Evolutionary conservation across 768 basidiomycete genomes (phyloP).

Genomic region (Tulasnella sp.): DNA sequence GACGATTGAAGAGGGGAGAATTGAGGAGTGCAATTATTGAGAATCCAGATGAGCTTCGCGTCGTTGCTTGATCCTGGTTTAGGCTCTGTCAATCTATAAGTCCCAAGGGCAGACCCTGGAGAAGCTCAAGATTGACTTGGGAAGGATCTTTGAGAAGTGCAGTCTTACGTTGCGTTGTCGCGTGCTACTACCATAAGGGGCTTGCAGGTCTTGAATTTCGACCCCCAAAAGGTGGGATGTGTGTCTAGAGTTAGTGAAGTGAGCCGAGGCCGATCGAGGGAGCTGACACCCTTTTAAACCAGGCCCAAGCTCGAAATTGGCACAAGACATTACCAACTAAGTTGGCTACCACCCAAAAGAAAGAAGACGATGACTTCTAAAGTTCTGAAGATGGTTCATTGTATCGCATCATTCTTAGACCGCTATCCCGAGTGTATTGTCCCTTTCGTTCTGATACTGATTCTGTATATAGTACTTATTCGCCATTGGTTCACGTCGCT

Average conservation of each 20-base stretch:
- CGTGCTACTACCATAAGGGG: conserved; percentile 83
- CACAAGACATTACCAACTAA: conserved; percentile 54
- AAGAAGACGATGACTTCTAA: neutral
- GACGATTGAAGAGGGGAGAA: too few relatives aligned
- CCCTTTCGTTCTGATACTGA: neutral
- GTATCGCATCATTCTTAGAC: neutral
- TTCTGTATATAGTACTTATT: neutral
- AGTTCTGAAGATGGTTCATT: neutral
- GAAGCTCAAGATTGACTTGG: conserved; percentile 90
- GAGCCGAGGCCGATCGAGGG: too few relatives aligned
- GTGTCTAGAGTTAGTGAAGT: too few relatives aligned
- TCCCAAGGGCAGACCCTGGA: conserved; percentile 96
- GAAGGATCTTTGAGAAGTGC: conserved; percentile 94
- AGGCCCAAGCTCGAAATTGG: conserved; percentile 46
- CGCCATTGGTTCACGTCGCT: neutral
- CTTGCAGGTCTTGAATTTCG: conserved; percentile 78
- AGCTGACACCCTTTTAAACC: too few relatives aligned
- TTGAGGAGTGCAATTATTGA: too few relatives aligned
- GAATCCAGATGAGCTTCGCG: too few relatives aligned
- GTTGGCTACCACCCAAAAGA: neutral
- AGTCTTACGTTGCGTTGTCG: conserved; percentile 88
- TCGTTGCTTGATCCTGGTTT: conserved; percentile 88
- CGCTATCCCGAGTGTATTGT: neutral
- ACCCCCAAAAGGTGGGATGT: conserved; percentile 63
- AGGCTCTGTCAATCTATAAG: conserved; percentile 99